Conservation (phyloP, 2,329 filamentous ascomycete genomes). For the Ceratocystis lukuohia region DNA sequence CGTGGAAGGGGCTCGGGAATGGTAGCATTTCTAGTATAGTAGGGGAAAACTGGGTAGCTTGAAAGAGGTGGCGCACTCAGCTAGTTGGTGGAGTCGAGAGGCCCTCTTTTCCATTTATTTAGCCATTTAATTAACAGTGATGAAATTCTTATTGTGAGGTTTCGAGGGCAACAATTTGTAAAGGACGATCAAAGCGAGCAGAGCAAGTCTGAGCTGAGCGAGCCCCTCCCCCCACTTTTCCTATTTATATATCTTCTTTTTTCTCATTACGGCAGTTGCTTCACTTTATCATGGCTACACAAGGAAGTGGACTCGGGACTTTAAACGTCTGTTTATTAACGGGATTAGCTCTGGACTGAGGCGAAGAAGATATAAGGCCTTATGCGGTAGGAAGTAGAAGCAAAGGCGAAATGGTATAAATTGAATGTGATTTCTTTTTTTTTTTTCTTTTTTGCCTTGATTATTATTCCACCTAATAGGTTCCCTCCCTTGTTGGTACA, state of each 20-base stretch:
- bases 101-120: too few relatives aligned
- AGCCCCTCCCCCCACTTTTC: background rate
- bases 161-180: too few relatives aligned
- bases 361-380: background rate
- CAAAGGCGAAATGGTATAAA: too few relatives aligned
- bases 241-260: background rate
- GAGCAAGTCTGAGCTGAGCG: background rate
- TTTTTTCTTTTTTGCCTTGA: conserved; percentile 4
- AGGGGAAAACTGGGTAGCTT: background rate
- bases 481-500: background rate
- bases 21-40: conserved; percentile 24
- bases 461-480: too few relatives aligned
- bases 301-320: background rate
- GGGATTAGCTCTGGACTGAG: background rate
- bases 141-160: too few relatives aligned
- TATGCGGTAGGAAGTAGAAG: background rate
- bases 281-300: background rate
- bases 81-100: too few relatives aligned
- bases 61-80: background rate
- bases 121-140: too few relatives aligned
- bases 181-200: too few relatives aligned
- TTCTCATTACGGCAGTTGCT: background rate
- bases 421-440: too few relatives aligned
- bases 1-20: conserved; percentile 52
- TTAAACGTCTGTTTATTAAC: background rate